These are phyloP conservation scores for Debaryomyces nepalensis DNA, from an alignment of 1,139 yeast genomes.

Conservation along the genomic window DNA sequence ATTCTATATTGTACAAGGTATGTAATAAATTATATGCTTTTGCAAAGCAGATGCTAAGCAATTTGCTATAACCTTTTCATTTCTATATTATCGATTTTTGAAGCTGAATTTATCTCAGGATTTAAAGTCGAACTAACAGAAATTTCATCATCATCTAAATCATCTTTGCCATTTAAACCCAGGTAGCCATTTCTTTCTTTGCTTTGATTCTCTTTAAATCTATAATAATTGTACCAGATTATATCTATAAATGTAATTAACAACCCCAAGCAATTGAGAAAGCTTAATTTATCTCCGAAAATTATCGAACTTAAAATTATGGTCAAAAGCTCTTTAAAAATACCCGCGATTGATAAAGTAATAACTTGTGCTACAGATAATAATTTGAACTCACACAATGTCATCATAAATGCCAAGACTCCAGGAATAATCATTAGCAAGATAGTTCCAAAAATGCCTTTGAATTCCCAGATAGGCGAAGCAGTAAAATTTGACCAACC, in stretches of 20 bases:
- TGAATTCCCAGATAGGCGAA: constrained; percentile 65
- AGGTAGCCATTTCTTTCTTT: constrained; percentile 15
- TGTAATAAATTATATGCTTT: too few relatives aligned
- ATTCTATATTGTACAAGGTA: constrained; percentile 6
- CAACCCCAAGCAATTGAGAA: constrained; percentile 76
- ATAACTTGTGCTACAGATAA: constrained; percentile 82
- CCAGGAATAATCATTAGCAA: constrained; percentile 78
- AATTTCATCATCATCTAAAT: constrained; percentile 6
- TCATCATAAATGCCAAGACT: constrained; percentile 84
- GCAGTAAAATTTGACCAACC: constrained; percentile 58
- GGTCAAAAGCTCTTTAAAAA: constrained; percentile 87
- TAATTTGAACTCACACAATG: constrained; percentile 83
- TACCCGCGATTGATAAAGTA: constrained; percentile 88
- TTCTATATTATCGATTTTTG: constrained; percentile 8
- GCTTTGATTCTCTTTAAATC: constrained; percentile 38
- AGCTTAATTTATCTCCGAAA: constrained; percentile 73
- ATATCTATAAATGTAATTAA: constrained; percentile 77
- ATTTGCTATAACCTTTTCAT: constrained; percentile 3
- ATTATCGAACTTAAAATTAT: constrained; percentile 71
- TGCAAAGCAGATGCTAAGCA: too few relatives aligned
- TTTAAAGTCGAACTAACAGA: constrained; percentile 6
- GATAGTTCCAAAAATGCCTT: constrained; percentile 60
- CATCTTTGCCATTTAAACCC: constrained; percentile 4
- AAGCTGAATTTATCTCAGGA: constrained; percentile 1
- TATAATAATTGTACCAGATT: constrained; percentile 74